These are phyloP conservation scores for Bertia moriformis DNA, from an alignment of 2,329 filamentous ascomycete species.

Conservation along the genomic window DNA sequence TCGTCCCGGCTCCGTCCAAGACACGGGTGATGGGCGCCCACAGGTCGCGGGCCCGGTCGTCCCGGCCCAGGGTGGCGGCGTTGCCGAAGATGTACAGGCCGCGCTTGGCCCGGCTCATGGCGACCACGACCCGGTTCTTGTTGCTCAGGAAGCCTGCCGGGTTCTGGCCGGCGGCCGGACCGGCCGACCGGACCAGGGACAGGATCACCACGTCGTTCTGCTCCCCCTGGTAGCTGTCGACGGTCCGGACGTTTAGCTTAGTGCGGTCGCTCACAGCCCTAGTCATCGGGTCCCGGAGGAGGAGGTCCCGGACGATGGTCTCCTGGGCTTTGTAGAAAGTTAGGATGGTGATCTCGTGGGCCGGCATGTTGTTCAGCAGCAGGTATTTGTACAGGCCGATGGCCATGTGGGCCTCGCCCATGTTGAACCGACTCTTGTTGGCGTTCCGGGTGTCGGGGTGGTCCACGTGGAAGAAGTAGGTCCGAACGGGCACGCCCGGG, in stretches of 20 bases:
- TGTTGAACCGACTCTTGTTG: neutral
- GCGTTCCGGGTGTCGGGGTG: neutral
- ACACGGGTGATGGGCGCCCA: constrained; percentile 21
- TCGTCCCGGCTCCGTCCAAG: constrained; percentile 22
- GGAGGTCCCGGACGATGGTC: neutral
- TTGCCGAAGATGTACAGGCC: constrained; percentile 83
- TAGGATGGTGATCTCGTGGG: neutral
- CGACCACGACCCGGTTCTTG: constrained; percentile 40
- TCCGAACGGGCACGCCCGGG: neutral
- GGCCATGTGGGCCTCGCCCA: neutral
- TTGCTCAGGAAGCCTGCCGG: constrained; percentile 69
- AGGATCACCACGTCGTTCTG: constrained; percentile 75
- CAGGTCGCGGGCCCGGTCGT: no score
- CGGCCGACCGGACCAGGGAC: constrained; percentile 58
- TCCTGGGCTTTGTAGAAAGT: neutral
- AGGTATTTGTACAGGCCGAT: neutral
- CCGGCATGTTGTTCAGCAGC: neutral
- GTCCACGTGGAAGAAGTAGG: neutral
- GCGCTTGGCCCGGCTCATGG: constrained; percentile 54
- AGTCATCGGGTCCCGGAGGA: constrained; percentile 16
- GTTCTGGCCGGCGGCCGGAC: constrained; percentile 31
- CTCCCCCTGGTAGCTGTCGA: constrained; percentile 83
- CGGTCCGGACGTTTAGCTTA: constrained; percentile 52
- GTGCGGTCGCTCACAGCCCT: constrained; percentile 28
- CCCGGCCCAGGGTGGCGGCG: constrained; percentile 32